A percentile compares a stretch with the other conserved stretches of the same genome.
phyloP scores from a whole-genome alignment of 805 yeast species.

The Metschnikowia matae region DNA sequence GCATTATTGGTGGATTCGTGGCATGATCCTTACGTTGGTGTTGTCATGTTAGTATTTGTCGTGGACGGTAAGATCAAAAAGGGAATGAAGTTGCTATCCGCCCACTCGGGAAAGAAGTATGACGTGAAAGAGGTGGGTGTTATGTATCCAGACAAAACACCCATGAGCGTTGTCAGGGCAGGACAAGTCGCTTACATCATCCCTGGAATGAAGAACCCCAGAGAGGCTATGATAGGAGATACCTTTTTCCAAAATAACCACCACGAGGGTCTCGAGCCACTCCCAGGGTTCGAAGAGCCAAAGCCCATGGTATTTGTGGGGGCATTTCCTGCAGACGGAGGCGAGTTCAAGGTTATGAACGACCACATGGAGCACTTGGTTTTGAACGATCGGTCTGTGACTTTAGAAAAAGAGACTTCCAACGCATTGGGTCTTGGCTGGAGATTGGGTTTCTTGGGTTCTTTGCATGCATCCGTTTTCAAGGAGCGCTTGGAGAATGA shows the following conservation, averaged over 20 bases:
- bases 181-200: constrained; percentile 95
- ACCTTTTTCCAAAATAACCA: constrained; percentile 67
- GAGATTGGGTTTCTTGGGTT: constrained; percentile 93
- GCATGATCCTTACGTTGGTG: constrained; percentile 93
- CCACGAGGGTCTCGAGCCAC: constrained; percentile 57
- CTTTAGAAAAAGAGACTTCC: constrained; percentile 85
- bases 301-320: constrained; percentile 99
- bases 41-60: constrained; percentile 74
- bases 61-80: constrained; percentile 77
- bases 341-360: constrained; percentile 82
- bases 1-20: constrained; percentile 93
- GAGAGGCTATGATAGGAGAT: constrained; percentile 89
- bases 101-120: constrained; percentile 69
- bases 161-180: constrained; percentile 62
- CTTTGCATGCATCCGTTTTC: constrained; percentile 92
- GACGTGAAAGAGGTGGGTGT: constrained; percentile 93
- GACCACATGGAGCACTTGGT: constrained; percentile 87
- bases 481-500: constrained; percentile 89
- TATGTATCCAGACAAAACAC: constrained; percentile 84
- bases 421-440: constrained; percentile 96
- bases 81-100: constrained; percentile 74
- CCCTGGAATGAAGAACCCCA: constrained; percentile 89
- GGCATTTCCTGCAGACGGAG: constrained; percentile 94
- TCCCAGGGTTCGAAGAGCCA: constrained; percentile 94
- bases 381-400: constrained; percentile 86